Percentiles rank a stretch among this genome's conserved stretches.
phyloP scores from a whole-genome alignment of 73 alveolate species.

The Tetrahymena elliotti region DNA sequence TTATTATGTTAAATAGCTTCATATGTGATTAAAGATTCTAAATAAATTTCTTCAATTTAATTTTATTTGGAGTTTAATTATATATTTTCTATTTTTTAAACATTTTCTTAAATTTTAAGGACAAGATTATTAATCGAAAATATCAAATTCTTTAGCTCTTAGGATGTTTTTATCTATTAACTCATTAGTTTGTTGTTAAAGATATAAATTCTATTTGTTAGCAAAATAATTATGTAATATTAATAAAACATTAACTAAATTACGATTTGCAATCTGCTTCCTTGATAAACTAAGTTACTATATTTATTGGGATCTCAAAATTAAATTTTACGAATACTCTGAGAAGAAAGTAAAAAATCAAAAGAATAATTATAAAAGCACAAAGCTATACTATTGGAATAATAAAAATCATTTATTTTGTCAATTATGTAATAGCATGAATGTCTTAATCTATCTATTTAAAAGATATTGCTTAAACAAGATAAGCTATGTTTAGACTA shows the following conservation, averaged over 20 bases:
- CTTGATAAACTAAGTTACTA: not conserved
- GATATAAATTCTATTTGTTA: not conserved
- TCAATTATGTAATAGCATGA: not conserved
- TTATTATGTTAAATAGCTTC: not conserved
- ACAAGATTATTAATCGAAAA: not conserved
- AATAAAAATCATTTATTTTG: not conserved
- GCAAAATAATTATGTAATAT: not conserved
- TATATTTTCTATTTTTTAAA: not conserved
- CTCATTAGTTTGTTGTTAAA: not conserved
- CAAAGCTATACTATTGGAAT: not conserved
- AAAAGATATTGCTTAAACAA: not conserved
- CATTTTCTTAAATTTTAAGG: not conserved
- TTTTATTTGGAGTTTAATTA: not conserved
- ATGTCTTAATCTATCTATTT: not conserved
- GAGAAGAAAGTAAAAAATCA: not conserved
- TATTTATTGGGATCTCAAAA: not conserved
- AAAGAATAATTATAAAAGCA: not conserved
- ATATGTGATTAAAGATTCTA: not conserved
- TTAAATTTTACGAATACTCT: not conserved
- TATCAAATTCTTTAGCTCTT: not conserved
- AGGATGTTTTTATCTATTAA: not conserved
- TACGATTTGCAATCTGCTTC: not conserved
- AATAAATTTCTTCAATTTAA: not conserved
- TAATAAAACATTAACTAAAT: not conserved
- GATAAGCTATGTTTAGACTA: not conserved